Base-by-base conservation (phyloP, 1,284 basidiomycete species). In the Pholiota adiposa region DNA sequence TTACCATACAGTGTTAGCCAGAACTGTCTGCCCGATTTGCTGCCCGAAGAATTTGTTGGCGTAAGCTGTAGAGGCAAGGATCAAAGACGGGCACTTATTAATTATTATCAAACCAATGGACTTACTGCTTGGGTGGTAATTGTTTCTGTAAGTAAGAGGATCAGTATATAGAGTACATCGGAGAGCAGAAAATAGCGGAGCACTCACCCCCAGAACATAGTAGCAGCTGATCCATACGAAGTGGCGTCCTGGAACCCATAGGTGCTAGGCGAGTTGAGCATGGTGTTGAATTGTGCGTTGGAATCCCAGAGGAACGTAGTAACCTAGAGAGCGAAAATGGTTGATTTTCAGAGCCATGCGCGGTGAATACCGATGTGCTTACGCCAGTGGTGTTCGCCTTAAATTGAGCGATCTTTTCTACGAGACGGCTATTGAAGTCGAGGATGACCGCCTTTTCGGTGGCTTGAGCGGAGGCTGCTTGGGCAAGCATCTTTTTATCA, bases 401-500 rank as follows among this genome's bases (percentile, higher is more conserved):
- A 70, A 86, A 80, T 6, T 74, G 60, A 1, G 69, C 61, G 6
- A 77, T 75, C 36, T 77, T 74, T 2, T 74, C 67, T 1, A 71
- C 76, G 9, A 86, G 76, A 63, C 79, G 81, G 5, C 71, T 67
- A 69, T 87, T 87, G 73, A 80, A 86, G 31, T 71, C 78, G 0
- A 67, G 65, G 61, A 87, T 85, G 53, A 89, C 75, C 61, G 72
- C 68, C 68, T 80, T 78, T 66, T 80, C 75, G 29, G 74, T 59
- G 16, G 77, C 75, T 69, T 80, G 76, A 6, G 79, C 68, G 54
- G 78, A 59, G 49, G 81, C 61, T 55, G 70, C 53, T 69, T 82
- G 76, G 0, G 76, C 71, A 12, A 84, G 72, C 81, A 85, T 84
- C 85, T 87, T n/a, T n/a, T n/a, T n/a, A n/a, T n/a, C n/a, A n/a